phyloP scores from a whole-genome alignment of 805 yeast genomes.

The Candida insectorum region DNA sequence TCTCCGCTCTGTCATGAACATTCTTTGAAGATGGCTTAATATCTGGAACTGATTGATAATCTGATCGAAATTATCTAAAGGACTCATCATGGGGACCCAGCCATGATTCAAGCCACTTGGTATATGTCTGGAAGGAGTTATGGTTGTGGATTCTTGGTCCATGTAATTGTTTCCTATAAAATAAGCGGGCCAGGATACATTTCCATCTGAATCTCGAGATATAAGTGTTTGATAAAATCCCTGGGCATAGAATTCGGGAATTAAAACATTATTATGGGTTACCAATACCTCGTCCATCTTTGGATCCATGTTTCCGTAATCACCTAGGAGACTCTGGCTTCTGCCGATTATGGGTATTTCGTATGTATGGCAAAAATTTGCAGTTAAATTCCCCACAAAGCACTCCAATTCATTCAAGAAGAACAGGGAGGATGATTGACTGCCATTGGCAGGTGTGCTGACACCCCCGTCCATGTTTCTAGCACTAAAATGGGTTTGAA shows the following conservation, averaged over 20 bases:
- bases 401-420: constrained; percentile 23
- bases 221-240: constrained; percentile 35
- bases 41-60: constrained; percentile 39
- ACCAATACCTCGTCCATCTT: constrained; percentile 25
- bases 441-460: no score
- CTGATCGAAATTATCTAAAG: constrained; percentile 21
- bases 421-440: no score
- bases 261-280: constrained; percentile 30
- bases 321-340: constrained; percentile 15
- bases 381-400: constrained; percentile 22
- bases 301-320: constrained; percentile 6
- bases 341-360: constrained; percentile 16
- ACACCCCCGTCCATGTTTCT: constrained; percentile 30
- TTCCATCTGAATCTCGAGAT: constrained; percentile 33
- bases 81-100: constrained; percentile 21
- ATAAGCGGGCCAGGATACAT: constrained; percentile 30
- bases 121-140: constrained; percentile 12
- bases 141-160: neutral
- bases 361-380: constrained; percentile 18
- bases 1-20: neutral
- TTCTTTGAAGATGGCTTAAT: constrained; percentile 21
- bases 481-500: constrained; percentile 28
- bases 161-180: constrained; percentile 33
- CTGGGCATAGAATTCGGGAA: constrained; percentile 33
- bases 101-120: constrained; percentile 30